A percentile compares a stretch with the other conserved stretches of the same genome.
phyloP scores from a whole-genome alignment of 495 filamentous ascomycete species.

The Penicillium pancosmium region DNA sequence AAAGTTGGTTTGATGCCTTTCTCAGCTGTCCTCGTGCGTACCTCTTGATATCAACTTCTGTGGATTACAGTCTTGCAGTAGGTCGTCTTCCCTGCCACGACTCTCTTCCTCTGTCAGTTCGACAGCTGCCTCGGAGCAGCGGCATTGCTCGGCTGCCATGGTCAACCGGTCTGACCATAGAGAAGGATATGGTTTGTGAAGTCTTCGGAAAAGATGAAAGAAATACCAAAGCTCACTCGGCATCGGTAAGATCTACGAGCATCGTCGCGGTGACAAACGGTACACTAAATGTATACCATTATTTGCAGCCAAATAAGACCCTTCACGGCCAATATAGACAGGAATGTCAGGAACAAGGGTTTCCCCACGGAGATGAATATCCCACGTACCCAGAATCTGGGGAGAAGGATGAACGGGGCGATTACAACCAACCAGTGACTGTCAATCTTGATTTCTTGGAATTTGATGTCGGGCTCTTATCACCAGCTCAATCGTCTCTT shows the following conservation, averaged over 20 bases:
- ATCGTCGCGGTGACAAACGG: background rate
- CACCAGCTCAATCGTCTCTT: too few relatives aligned
- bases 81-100: slow-evolving; percentile 29
- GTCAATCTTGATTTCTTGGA: background rate
- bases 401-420: background rate
- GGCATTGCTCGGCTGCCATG: slow-evolving; percentile 29
- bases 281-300: background rate
- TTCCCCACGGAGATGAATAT: background rate
- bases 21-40: slow-evolving; percentile 36
- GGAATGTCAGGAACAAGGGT: too few relatives aligned
- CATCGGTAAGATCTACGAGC: background rate
- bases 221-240: background rate
- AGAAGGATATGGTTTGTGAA: background rate
- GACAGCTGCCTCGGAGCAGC: slow-evolving; percentile 26
- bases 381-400: background rate
- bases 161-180: slow-evolving; percentile 8
- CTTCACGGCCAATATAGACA: too few relatives aligned
- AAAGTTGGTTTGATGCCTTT: slow-evolving; percentile 37
- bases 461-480: too few relatives aligned
- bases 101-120: slow-evolving; percentile 30
- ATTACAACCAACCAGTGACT: background rate
- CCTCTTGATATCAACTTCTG: slow-evolving; percentile 35
- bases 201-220: background rate
- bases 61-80: slow-evolving; percentile 34
- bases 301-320: too few relatives aligned